Conservation (phyloP, 306 rosid genomes). For the Malus asiatica region DNA sequence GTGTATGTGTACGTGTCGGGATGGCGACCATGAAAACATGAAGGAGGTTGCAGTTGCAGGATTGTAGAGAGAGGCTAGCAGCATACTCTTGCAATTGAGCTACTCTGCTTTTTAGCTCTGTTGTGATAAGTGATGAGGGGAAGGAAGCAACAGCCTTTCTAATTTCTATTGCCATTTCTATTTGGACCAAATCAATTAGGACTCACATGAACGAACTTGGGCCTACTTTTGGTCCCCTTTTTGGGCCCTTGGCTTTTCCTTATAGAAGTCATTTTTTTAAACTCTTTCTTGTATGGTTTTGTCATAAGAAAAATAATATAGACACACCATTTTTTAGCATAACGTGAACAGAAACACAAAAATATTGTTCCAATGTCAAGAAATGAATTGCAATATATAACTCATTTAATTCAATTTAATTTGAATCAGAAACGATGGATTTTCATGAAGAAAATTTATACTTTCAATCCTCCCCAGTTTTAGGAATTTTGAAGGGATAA, state of each 20-base stretch:
- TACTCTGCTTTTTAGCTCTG: not conserved
- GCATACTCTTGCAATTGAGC: not conserved
- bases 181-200: not conserved
- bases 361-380: too few relatives aligned
- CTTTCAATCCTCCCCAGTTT: too few relatives aligned
- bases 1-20: not conserved
- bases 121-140: not conserved
- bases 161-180: not conserved
- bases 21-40: slow-evolving; percentile 13
- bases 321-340: too few relatives aligned
- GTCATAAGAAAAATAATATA: too few relatives aligned
- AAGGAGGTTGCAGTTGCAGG: slow-evolving; percentile 17
- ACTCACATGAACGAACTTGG: not conserved
- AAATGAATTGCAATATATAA: too few relatives aligned
- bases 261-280: too few relatives aligned
- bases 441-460: too few relatives aligned
- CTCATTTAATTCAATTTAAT: too few relatives aligned
- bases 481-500: too few relatives aligned
- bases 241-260: not conserved
- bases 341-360: too few relatives aligned
- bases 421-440: too few relatives aligned
- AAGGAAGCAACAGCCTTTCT: not conserved
- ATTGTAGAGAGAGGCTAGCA: slow-evolving; percentile 31
- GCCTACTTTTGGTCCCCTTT: not conserved
- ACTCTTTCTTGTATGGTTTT: too few relatives aligned